Base-by-base conservation (phyloP, 441 rosid genomes). In the Populus trichocarpa region DNA sequence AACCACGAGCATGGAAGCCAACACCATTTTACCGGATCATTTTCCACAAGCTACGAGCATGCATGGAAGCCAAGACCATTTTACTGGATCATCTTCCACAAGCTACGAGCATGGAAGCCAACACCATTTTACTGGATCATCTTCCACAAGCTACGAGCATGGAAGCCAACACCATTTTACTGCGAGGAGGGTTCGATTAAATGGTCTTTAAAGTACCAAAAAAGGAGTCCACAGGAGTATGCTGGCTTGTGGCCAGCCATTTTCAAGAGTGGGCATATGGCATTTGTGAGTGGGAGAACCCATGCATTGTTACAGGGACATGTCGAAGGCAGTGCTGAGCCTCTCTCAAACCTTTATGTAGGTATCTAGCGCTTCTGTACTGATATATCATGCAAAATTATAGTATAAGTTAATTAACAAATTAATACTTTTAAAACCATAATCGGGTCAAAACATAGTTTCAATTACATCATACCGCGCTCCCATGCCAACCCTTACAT, bases 211-310 rank as follows among this genome's bases (percentile, higher is more conserved):
- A 38, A 38, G 57, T 14, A 50, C 57, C 57, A 50, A 1, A 50
- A 50, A 50, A 14, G 20, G 57, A 46, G 57, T 46, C 25, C 25
- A 25, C 25, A 25, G 25, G 25, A 8, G 69, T 28, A 25, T 66
- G 72, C 63, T 40, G 0, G 20, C 53, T 57, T 28, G n/a, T 72
- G 76, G 38, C 3, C 28, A 40, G 76, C 70, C 74, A 76, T 73
- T 80, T 72, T 72, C 73, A 67, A 67, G 78, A 72, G 22, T 28
- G 75, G 69, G 70, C 69, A 74, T 9, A n/a, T 57, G 57, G 13
- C 78, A 63, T 16, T 0, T 2, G 76, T 46, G 28, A 30, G 22
- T 26, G 67, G 73, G 73, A 40, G 72, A 57, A 9, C 67, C 77
- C 68, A 70, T 30, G 42, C 71, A 70, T 63, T 79, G 82, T 75